Conservation (phyloP, 768 basidiomycete species). For the Boletus sensibilis region DNA sequence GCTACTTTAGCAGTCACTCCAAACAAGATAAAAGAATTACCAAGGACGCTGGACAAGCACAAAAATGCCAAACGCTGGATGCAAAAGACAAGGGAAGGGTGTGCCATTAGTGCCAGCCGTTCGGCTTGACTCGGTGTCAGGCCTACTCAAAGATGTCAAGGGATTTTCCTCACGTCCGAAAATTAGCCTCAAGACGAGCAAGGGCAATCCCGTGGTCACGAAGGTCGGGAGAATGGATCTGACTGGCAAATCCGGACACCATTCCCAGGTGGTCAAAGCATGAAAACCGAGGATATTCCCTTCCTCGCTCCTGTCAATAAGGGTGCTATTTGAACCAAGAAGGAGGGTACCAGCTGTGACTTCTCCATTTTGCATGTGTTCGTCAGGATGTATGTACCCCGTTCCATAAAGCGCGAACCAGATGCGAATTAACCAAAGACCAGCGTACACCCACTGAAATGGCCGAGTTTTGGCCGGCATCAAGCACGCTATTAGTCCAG, state of each 20-base stretch:
- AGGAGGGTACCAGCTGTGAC: slow-evolving; percentile 33
- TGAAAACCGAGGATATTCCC: slow-evolving; percentile 31
- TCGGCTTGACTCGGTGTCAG: slow-evolving; percentile 17
- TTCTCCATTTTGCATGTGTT: slow-evolving; percentile 43
- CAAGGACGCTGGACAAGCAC: slow-evolving; percentile 32
- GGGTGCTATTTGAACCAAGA: not conserved
- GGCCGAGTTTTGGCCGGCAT: slow-evolving; percentile 10
- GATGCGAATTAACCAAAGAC: slow-evolving; percentile 29
- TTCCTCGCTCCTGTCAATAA: slow-evolving; percentile 18
- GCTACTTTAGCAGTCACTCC: slow-evolving; percentile 1
- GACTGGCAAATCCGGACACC: slow-evolving; percentile 34
- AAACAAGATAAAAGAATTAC: slow-evolving; percentile 19
- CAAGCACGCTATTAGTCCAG: not conserved
- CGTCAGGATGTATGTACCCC: slow-evolving; percentile 43
- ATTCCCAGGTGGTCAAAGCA: slow-evolving; percentile 38
- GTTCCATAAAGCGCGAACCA: slow-evolving; percentile 35
- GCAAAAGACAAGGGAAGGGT: slow-evolving; percentile 25
- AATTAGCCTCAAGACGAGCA: slow-evolving; percentile 19
- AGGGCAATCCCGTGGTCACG: slow-evolving; percentile 35
- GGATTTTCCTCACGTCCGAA: slow-evolving; percentile 24
- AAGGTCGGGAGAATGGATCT: slow-evolving; percentile 36
- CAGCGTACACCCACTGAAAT: slow-evolving; percentile 21
- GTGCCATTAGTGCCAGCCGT: not conserved
- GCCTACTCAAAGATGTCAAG: not conserved
- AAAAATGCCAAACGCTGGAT: slow-evolving; percentile 34